Evolutionary conservation across 1,284 basidiomycete genomes (phyloP), one percentile per base, ranked within the genome.

Genomic region (Trichosporon ovoides): DNA sequence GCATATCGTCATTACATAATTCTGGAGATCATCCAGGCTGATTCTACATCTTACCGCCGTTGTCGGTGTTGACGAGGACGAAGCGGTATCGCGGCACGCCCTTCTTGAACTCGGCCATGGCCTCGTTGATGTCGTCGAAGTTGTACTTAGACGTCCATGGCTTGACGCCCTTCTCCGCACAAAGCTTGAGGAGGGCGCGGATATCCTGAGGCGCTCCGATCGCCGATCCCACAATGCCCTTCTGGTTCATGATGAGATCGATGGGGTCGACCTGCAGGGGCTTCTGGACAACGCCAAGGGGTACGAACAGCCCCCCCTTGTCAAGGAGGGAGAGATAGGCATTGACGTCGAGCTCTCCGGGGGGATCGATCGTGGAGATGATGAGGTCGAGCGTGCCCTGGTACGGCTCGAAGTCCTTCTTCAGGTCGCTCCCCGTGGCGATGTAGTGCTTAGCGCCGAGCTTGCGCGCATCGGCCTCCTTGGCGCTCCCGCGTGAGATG

Each of bases 401-500:
- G 69, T 79, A 68, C 3, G 51, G 58, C 38, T 53, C 53, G 28
- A 68, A 54, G 53, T 67, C 71, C 10, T 66, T 59, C 6, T 66
- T 64, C 10, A 48, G 60, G 33, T 68, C 67, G 12, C 31, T 38
- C 57, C 69, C 66, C 0, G 73, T 75, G 4, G 68, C 71, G 55
- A 80, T 69, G 61, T 78, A 75, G 24, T 65, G 64, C 14, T 51
- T 58, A 0, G 76, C 80, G 19, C 81, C 80, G 69, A 82, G 74
- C 66, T 79, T 78, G 65, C 75, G 68, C 2, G 80, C 80, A 59
- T 81, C 80, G 20, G 76, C 76, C 51, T 70, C 68, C 71, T 82
- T 82, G 53, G 60, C 62, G 20, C 73, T 69, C 1, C 74, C 75
- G 70, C 80, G 80, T 10, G 76, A 78, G 71, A 82, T 84, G 10